These are phyloP conservation scores for Mortierella polycephala DNA, from an alignment of 371 early-diverging fungal genomes.

Conservation along the genomic window DNA sequence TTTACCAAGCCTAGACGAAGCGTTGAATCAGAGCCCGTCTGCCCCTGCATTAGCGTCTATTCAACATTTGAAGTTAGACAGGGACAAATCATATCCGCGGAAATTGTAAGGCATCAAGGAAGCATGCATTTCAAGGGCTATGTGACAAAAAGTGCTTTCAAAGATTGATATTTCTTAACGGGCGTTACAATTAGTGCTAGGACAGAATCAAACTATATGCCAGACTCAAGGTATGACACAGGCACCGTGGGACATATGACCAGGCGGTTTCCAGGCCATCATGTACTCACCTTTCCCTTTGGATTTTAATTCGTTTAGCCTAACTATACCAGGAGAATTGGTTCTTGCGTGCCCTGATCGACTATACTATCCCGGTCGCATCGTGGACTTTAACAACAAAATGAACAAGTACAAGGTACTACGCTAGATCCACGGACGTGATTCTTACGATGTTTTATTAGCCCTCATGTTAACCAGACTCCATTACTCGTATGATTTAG, in stretches of 20 bases:
- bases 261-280: no score
- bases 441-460: not conserved
- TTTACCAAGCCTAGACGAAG: conserved; percentile 34
- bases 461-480: not conserved
- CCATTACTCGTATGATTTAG: conserved; percentile 1
- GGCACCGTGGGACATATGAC: no score
- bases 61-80: not conserved
- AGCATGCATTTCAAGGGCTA: no score
- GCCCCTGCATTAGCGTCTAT: not conserved
- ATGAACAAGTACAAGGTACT: conserved; percentile 46
- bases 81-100: not conserved
- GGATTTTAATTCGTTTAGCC: conserved; percentile 2
- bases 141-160: not conserved
- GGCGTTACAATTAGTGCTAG: not conserved
- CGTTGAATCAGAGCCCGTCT: conserved; percentile 12
- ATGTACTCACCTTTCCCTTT: no score
- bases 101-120: conserved; percentile 1
- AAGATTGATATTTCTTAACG: not conserved
- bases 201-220: conserved; percentile 8
- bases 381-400: conserved; percentile 29
- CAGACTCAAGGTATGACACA: conserved; percentile 23
- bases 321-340: conserved; percentile 42
- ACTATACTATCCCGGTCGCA: conserved; percentile 36
- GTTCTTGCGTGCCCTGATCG: conserved; percentile 29
- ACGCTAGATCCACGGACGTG: no score